Percentiles rank a stretch among this genome's conserved stretches.
These are phyloP conservation scores for Coffea canephora DNA, from an alignment of 257 asterid genomes.

Conservation along the genomic window DNA sequence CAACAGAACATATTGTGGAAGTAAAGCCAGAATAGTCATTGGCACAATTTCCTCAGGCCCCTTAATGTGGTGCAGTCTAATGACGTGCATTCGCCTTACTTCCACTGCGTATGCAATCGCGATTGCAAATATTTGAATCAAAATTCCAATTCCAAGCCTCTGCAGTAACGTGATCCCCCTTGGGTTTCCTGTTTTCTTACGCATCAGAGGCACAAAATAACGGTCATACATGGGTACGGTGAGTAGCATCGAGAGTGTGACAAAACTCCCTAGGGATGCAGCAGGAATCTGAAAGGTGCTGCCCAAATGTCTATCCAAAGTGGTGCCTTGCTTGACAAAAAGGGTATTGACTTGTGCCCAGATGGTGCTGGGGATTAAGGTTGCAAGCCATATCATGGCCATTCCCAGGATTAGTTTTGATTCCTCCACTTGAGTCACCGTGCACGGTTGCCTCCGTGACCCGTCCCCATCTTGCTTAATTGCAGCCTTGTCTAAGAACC, in stretches of 20 bases:
- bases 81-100: conserved; percentile 39
- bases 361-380: conserved; percentile 76
- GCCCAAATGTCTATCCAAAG: conserved; percentile 61
- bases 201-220: conserved; percentile 65
- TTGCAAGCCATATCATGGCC: conserved; percentile 72
- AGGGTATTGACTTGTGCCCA: conserved; percentile 92
- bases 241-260: conserved; percentile 71
- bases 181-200: conserved; percentile 56
- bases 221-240: conserved; percentile 73
- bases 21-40: conserved; percentile 54
- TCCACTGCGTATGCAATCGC: conserved; percentile 53
- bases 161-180: conserved; percentile 71
- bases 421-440: conserved; percentile 78
- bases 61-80: conserved; percentile 26
- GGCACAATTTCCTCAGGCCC: conserved; percentile 49
- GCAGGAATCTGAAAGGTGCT: conserved; percentile 65
- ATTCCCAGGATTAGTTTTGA: conserved; percentile 69
- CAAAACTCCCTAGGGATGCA: conserved; percentile 76
- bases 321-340: conserved; percentile 82
- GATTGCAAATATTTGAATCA: conserved; percentile 59
- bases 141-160: conserved; percentile 62
- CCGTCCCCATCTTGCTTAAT: conserved; percentile 35
- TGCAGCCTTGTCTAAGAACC: conserved; percentile 90
- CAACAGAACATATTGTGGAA: conserved; percentile 69
- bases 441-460: conserved; percentile 42